Evolutionary conservation across 2,329 filamentous ascomycete species (phyloP), one percentile per base, ranked within the genome.

Genomic region (Neofusicoccum sp.): DNA sequence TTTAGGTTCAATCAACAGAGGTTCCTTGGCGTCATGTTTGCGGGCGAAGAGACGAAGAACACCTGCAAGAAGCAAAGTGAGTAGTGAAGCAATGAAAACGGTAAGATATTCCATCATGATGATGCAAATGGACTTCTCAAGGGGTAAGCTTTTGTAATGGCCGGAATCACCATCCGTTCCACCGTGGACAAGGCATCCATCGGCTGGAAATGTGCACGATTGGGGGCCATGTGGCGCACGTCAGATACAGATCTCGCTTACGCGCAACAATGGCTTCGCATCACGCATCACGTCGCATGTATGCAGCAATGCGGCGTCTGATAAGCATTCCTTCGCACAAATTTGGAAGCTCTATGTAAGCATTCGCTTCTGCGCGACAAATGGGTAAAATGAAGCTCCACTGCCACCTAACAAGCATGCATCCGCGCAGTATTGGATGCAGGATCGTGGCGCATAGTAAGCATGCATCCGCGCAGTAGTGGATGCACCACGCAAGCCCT

Each of bases 11-110:
- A 65, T 3, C 4, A 66, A 14, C 6, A n/a, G 56, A 6, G 66
- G 67, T 51, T 70, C 67, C n/a, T 53, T 58, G n/a, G 62, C 57
- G 43, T 51, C 62, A 51, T 20, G 16, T 9, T 16, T 43, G 1
- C 40, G 16, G 0, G 40, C 16, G 40, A 43, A 43, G 3, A 24
- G 28, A 14, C n/a, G 7, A 11, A 30, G 5, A 14, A 30, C 3
- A 14, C 24, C 8, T 30, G 43, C 43, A 6, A n/a, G 43, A 30
- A 30, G 8, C 24, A 45, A 8, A 24, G 26, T 4, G 8, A 45
- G 24, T 4, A 45, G 24, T 14, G 24, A 9, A 14, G 24, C 5
- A 14, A 30, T 11, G 12, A 5, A 20, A 6, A 24, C 12, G 28
- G 24, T 45, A 26, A 26, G 24, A 24, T 30, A 28, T 3, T 45